These are phyloP conservation scores for Nakaseomyces uthaithaninus DNA, from an alignment of 1,139 yeast genomes.

Conservation along the genomic window DNA sequence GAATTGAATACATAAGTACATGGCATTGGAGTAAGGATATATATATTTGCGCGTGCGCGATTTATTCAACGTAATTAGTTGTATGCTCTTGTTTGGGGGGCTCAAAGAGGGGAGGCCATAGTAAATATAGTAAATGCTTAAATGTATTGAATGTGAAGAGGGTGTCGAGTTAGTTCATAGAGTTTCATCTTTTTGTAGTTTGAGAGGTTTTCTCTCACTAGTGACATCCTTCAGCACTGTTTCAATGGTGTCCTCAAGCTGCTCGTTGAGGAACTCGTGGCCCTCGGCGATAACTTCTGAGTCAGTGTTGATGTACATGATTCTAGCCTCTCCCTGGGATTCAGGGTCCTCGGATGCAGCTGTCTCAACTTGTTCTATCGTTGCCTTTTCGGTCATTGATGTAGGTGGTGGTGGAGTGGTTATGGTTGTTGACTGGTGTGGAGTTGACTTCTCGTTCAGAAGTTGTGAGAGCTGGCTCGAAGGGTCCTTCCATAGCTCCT, in stretches of 20 bases:
- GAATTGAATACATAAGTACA: no score
- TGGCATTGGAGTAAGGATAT: no score
- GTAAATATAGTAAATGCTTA: no score
- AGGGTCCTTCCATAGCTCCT: slow-evolving; percentile 51
- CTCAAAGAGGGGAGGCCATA: no score
- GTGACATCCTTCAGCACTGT: slow-evolving; percentile 17
- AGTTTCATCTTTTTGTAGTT: slow-evolving; percentile 9
- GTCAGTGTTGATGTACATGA: neutral
- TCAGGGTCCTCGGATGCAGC: slow-evolving; percentile 4
- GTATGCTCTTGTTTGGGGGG: no score
- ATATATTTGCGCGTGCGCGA: no score
- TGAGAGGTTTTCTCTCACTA: slow-evolving; percentile 37
- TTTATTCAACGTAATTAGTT: no score
- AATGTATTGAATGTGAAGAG: neutral
- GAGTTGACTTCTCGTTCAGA: slow-evolving; percentile 39
- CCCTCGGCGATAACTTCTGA: slow-evolving; percentile 6
- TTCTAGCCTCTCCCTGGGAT: neutral
- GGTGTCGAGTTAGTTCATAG: neutral
- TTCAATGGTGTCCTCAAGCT: slow-evolving; percentile 14
- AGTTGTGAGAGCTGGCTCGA: slow-evolving; percentile 64
- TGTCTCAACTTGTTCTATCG: slow-evolving; percentile 10
- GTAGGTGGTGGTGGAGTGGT: slow-evolving; percentile 8
- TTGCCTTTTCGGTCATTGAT: slow-evolving; percentile 6
- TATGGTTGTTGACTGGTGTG: slow-evolving; percentile 3
- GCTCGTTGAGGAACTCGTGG: slow-evolving; percentile 5